These are phyloP conservation scores for Sphaerulina populicola DNA, from an alignment of 2,329 filamentous ascomycete species.

Conservation along the genomic window DNA sequence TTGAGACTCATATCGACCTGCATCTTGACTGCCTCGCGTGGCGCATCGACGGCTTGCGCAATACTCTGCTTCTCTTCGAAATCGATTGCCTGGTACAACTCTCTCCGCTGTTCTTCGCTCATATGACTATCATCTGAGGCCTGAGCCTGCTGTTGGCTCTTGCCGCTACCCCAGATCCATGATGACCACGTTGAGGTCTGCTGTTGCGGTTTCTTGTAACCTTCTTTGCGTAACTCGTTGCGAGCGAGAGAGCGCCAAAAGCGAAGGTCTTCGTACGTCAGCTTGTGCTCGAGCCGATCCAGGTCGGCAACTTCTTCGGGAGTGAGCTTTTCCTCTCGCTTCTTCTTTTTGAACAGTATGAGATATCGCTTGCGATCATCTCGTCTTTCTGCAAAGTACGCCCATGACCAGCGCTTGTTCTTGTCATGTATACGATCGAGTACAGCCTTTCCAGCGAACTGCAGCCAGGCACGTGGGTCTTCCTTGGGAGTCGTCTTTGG, in stretches of 20 bases:
- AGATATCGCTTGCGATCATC: constrained; percentile 88
- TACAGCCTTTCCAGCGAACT: constrained; percentile 82
- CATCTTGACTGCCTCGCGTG: constrained; percentile 84
- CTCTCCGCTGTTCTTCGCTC: constrained; percentile 90
- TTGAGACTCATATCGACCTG: constrained; percentile 88
- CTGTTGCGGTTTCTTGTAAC: constrained; percentile 66
- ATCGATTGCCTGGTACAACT: constrained; percentile 94
- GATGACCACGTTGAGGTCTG: constrained; percentile 74
- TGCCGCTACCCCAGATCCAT: constrained; percentile 75
- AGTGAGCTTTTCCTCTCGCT: constrained; percentile 58
- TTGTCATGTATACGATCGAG: constrained; percentile 89
- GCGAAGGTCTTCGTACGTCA: constrained; percentile 86
- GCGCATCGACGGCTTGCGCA: constrained; percentile 77
- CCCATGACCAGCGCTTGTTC: constrained; percentile 93
- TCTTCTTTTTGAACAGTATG: constrained; percentile 88
- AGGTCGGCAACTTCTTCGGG: constrained; percentile 64
- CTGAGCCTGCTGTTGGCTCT: constrained; percentile 46
- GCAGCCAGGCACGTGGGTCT: constrained; percentile 84
- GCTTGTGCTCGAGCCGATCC: constrained; percentile 71
- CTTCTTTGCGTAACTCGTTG: constrained; percentile 89
- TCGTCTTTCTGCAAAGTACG: constrained; percentile 82
- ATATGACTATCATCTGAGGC: constrained; percentile 74
- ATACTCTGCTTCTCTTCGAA: constrained; percentile 95
- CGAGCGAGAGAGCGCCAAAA: constrained; percentile 95
- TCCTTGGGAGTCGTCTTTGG: constrained; percentile 80